Conservation (phyloP, 78 protist species). For the Dictyostelium intermedium region DNA sequence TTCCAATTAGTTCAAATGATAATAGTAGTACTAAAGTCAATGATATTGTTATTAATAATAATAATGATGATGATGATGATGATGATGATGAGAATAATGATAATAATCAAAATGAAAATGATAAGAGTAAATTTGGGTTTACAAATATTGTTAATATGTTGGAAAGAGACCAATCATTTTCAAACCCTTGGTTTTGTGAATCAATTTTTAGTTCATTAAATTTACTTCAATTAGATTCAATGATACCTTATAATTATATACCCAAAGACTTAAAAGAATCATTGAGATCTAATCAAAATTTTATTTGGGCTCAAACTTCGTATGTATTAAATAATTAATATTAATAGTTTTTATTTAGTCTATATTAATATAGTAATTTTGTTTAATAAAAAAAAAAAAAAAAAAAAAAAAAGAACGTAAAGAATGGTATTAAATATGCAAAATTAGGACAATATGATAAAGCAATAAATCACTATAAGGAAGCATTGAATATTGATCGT, state of each 20-base stretch:
- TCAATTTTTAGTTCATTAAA: background rate
- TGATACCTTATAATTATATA: background rate
- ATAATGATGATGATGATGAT: background rate
- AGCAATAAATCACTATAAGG: constrained; percentile 24
- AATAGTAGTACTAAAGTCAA: background rate
- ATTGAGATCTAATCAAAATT: constrained; percentile 27
- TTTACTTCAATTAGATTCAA: constrained; percentile 9
- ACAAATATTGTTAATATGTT: constrained; percentile 9
- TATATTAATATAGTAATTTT: background rate
- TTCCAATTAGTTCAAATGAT: background rate
- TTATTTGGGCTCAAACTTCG: constrained; percentile 48
- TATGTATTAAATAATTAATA: constrained; percentile 19
- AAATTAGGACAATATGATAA: constrained; percentile 33
- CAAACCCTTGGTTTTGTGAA: constrained; percentile 24
- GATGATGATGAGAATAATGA: background rate
- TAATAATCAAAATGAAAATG: background rate
- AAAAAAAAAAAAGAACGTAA: background rate
- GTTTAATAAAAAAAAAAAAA: too few relatives aligned
- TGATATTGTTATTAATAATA: background rate
- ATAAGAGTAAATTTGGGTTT: background rate
- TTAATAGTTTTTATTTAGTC: background rate
- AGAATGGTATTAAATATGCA: constrained; percentile 35
- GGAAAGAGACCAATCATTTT: constrained; percentile 4
- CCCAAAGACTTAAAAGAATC: background rate
- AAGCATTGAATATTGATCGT: constrained; percentile 42